Base-by-base conservation (phyloP, 2,329 filamentous ascomycete species). In the Emmonsiellopsis sp. region DNA sequence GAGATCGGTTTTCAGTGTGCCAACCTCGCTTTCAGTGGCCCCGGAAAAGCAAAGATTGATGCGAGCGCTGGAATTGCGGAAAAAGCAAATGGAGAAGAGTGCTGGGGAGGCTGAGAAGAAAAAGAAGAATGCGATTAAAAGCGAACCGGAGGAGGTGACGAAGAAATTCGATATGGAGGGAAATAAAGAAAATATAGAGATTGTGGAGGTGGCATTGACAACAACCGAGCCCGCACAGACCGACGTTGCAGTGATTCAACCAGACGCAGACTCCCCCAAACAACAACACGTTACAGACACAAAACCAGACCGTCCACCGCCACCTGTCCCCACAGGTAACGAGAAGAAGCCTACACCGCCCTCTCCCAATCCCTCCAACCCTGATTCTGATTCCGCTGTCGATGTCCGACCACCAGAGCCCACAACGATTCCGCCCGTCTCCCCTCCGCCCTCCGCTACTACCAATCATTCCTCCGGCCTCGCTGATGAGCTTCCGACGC, bases 41-140 rank as follows among this genome's bases (percentile, higher is more conserved):
- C 88, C 89, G 0, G 93, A 98, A 69, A 97, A 94, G 73, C 83
- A 88, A 56, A 81, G 93, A 52, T 76, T 98, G 58, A 91, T 95
- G 88, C 96, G 94, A 73, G 93, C 93, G 7, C 79, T 96, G 73
- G 87, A 96, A 69, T 71, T 96, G 61, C 81, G 92, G 51, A 93
- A 94, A 70, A 89, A 87, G 71, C 90, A 89, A 68, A 83, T 85
- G 66, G 68, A 65, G 38, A 70, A 67, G 55, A 65, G 66, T 35
- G 68, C 66, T 8, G 61, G 32, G 62, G 58, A 66, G 51, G 61
- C 57, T 16, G 66, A 65, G 53, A 64, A 61, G 49, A 65, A 62
- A 53, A 20, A 54, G 60, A 48, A 59, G 54, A 9, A 43, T 48
- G 30, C 26, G 48, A 31, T 54, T 59, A 43, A n/a, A 20, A 43